Base-by-base conservation (phyloP, 495 filamentous ascomycete genomes). In the Ramalina intermedia region DNA sequence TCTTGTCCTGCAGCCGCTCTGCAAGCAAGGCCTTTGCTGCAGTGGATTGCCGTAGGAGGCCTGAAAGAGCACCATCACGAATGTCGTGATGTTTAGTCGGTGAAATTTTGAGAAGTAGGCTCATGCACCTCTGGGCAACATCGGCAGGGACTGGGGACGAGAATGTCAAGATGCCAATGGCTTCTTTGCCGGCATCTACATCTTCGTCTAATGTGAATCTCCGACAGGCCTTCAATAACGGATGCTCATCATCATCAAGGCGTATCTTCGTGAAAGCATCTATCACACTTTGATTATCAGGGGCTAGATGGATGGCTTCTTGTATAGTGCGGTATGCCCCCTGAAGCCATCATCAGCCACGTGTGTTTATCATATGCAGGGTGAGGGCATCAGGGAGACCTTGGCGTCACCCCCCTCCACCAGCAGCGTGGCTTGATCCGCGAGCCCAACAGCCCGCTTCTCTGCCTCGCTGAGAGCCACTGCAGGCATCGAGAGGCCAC, bases 251-350 rank as follows among this genome's bases (percentile, higher is more conserved):
- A 55, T 71, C 65, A 43, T 76, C 71, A 47, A 74, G 52, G 40
- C 62, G 58, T 43, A 80, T 66, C 49, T 68, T 69, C 24, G 72
- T 52, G 43, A 79, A 70, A 27, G 71, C 72, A 20, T 62, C 65
- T 63, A 72, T 72, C 47, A 82, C 70, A 49, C 68, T 50, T 18
- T 63, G 46, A 55, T 80, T 71, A 2, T 78, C 67, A 20, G 78
- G 74, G 14, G 74, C 74, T 41, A 84, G 65, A n/a, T 71, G 71
- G 47, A 74, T 67, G 20, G 80, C 80, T 66, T 83, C 75, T 62
- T 75, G 70, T 39, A 84, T 66, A 44, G 72, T 73, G 46, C 76
- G 68, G 36, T 72, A 69, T 23, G 74, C 76, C 41, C 72, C 74
- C 77, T 81, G 54, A 18, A 46, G 17, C 29, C 46, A 50, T 55